These are phyloP conservation scores for Testicularia cyperi DNA, from an alignment of 1,284 basidiomycete genomes.

Conservation along the genomic window DNA sequence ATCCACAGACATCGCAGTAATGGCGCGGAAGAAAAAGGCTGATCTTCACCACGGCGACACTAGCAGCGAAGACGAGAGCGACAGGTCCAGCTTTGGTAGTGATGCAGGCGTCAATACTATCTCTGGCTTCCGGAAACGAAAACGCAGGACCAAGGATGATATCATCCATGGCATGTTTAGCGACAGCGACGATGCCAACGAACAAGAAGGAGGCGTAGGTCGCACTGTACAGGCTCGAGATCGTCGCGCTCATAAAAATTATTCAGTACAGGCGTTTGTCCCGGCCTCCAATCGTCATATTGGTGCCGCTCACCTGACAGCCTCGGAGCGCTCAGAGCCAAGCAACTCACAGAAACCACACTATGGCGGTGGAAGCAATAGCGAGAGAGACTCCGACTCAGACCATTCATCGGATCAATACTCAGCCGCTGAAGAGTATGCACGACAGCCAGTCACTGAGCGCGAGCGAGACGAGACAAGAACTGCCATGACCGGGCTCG, in stretches of 20 bases:
- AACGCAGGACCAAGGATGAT: slow-evolving; percentile 17
- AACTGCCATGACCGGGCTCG: neutral
- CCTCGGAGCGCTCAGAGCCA: neutral
- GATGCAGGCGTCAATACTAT: too few species aligned
- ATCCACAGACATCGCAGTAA: too few species aligned
- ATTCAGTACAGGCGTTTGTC: slow-evolving; percentile 28
- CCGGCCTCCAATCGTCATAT: slow-evolving; percentile 13
- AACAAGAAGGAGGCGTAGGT: slow-evolving; percentile 5
- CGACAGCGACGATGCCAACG: slow-evolving; percentile 69
- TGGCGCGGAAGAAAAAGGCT: too few species aligned
- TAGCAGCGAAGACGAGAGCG: too few species aligned
- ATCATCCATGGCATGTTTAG: slow-evolving; percentile 78
- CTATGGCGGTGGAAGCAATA: too few species aligned
- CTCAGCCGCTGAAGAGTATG: neutral
- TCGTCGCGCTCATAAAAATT: slow-evolving; percentile 5
- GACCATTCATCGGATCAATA: neutral
- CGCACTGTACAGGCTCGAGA: slow-evolving; percentile 15
- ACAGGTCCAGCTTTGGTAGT: too few species aligned
- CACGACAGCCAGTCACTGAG: neutral
- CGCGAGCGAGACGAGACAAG: neutral
- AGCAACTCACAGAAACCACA: neutral
- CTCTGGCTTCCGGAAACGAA: slow-evolving; percentile 20
- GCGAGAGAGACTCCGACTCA: neutral
- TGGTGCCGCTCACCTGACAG: neutral
- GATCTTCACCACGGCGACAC: too few species aligned